Evolutionary conservation across 495 filamentous ascomycete species (phyloP), one percentile per base, ranked within the genome.

Genomic region (Neurospora sublineolata): DNA sequence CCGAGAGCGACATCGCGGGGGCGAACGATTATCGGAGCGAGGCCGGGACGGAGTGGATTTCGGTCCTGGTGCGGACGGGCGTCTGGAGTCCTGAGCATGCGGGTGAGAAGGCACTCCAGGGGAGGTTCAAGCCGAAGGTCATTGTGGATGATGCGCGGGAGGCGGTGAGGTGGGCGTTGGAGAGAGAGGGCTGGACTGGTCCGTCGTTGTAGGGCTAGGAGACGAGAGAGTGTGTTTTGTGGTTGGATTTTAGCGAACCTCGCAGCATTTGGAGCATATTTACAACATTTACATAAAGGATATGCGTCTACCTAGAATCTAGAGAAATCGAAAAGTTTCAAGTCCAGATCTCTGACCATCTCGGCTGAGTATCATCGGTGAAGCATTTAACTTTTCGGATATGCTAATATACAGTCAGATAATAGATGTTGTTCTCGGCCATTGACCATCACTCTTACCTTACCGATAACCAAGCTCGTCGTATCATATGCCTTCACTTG

Each of bases 1-100:
- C 95, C 0, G 92, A 92, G 77, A 92, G 89, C 37, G 95, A 99
- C 80, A 96, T 99, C 72, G 82, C 85, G 14, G 95, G 96, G n/a
- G 94, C 92, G 33, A 98, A 97, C 76, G 84, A 83, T 38, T 95
- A 91, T 78, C 76, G 77, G 14, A 93, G 90, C 72, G 80, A 83
- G 10, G 73, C 81, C 52, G 90, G 90, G 8, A 93, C 89, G 30
- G 80, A 87, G 76, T 99, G 95, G 95, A 78, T 85, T 23, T 92
- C 90, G 41, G 84, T 97, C 16, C 82, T 99, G 70, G 94, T 98
- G 20, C 84, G 88, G 71, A 98, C 92, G 44, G 95, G 95, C 0
- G 94, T 99, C 5, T 92, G 91, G 70, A 83, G 83, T 70, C 85
- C 87, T 27, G 82, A 76, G 33, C 71, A 76, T 1, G 81, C 37